Percentiles rank a stretch among this genome's conserved stretches.
Evolutionary conservation across 805 yeast species (phyloP).

Genomic region (Candida broadrunensis): DNA sequence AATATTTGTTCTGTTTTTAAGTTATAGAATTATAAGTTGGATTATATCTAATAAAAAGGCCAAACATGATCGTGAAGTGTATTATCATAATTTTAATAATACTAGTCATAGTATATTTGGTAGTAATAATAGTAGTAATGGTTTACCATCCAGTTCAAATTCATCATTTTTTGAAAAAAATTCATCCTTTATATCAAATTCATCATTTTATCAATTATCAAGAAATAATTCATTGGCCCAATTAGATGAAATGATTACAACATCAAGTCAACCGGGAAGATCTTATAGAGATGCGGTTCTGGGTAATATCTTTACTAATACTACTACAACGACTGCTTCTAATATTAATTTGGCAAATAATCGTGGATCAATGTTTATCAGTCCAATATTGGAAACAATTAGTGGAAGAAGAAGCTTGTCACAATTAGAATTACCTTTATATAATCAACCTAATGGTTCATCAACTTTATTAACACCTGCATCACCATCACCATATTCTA

Average conservation of each 20-base stretch:
- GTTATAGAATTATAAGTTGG: slow-evolving; percentile 19
- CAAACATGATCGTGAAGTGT: slow-evolving; percentile 30
- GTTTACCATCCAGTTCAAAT: slow-evolving; percentile 3
- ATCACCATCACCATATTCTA: not conserved
- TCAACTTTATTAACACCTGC: not conserved
- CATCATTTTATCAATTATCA: slow-evolving; percentile 3
- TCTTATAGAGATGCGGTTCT: slow-evolving; percentile 25
- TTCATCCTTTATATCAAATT: not conserved
- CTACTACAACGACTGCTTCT: not conserved
- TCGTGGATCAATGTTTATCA: slow-evolving; percentile 48
- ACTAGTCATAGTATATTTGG: slow-evolving; percentile 8
- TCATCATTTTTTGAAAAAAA: slow-evolving; percentile 22
- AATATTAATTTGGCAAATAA: slow-evolving; percentile 11
- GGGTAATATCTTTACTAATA: not conserved
- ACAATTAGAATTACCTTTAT: slow-evolving; percentile 13
- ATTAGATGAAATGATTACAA: slow-evolving; percentile 1
- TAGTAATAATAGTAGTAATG: slow-evolving; percentile 7
- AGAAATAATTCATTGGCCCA: not conserved
- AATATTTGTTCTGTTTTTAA: slow-evolving; percentile 13
- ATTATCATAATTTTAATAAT: slow-evolving; percentile 14
- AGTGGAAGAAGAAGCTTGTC: slow-evolving; percentile 8
- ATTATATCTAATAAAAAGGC: slow-evolving; percentile 23
- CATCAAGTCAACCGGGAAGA: slow-evolving; percentile 15
- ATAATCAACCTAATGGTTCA: slow-evolving; percentile 5
- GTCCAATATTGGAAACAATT: slow-evolving; percentile 45